Conservation (phyloP, 2,329 filamentous ascomycete genomes). For the Colletotrichum sp. region DNA sequence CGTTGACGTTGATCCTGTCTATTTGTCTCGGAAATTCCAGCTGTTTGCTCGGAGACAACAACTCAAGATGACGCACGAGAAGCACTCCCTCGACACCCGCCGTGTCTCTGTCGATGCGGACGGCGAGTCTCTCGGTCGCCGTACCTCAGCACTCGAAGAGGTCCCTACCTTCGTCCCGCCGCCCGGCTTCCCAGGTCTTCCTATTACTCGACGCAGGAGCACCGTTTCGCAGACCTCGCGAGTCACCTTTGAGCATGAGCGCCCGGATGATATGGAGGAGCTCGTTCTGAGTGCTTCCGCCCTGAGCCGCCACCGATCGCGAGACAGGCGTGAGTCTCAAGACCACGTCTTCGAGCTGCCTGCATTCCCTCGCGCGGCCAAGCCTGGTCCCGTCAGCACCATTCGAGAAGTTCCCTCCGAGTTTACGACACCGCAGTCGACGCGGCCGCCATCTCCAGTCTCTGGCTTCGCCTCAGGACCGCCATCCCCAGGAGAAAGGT, state of each 20-base stretch:
- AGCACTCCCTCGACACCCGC: neutral
- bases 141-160: conserved; percentile 5
- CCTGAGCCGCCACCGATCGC: neutral
- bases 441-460: conserved; percentile 3
- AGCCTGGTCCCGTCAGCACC: conserved; percentile 8
- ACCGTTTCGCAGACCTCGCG: conserved; percentile 7
- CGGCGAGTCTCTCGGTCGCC: neutral
- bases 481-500: neutral
- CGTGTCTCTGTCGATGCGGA: neutral
- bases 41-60: neutral
- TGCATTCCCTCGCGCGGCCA: neutral
- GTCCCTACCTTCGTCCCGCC: conserved; percentile 5
- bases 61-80: neutral
- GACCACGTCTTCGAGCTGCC: conserved; percentile 8
- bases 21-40: neutral
- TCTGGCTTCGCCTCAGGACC: neutral
- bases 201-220: neutral
- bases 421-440: conserved; percentile 9
- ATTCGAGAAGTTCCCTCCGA: conserved; percentile 11
- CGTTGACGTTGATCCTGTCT: neutral
- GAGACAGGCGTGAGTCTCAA: conserved; percentile 6
- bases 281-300: neutral
- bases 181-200: neutral
- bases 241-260: neutral
- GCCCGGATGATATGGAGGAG: neutral